phyloP scores from a whole-genome alignment of 129 eudicot species.

The Helianthus annuus region DNA sequence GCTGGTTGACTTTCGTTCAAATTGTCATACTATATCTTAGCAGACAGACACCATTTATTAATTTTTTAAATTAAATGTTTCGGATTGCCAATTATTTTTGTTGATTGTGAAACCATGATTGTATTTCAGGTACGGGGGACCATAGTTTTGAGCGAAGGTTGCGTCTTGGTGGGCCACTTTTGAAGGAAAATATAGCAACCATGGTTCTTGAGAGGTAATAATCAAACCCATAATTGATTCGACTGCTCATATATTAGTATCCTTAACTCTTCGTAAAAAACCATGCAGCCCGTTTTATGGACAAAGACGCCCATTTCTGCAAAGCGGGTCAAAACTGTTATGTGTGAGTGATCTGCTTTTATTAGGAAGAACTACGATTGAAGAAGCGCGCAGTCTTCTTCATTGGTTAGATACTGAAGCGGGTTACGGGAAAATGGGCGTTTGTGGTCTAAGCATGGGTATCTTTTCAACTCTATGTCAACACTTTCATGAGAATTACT shows the following conservation, averaged over 20 bases:
- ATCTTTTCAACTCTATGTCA: slow-evolving; percentile 30
- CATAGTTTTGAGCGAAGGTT: slow-evolving; percentile 90
- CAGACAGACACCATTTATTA: background rate
- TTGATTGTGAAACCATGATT: slow-evolving; percentile 5
- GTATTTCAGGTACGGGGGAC: slow-evolving; percentile 84
- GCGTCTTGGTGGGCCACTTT: slow-evolving; percentile 92
- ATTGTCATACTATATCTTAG: background rate
- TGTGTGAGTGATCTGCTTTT: slow-evolving; percentile 94
- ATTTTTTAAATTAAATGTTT: slow-evolving; percentile 2
- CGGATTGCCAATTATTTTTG: slow-evolving; percentile 2
- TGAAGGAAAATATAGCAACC: slow-evolving; percentile 93
- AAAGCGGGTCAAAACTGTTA: slow-evolving; percentile 82
- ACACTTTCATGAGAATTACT: background rate
- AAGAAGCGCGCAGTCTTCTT: slow-evolving; percentile 89
- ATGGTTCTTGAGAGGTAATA: slow-evolving; percentile 97
- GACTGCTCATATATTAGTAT: background rate
- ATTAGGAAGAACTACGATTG: slow-evolving; percentile 91
- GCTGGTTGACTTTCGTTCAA: background rate
- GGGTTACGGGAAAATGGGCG: slow-evolving; percentile 89
- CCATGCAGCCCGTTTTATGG: slow-evolving; percentile 89
- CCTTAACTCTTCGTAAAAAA: slow-evolving; percentile 9
- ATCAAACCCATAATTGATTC: slow-evolving; percentile 6
- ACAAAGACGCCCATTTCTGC: slow-evolving; percentile 80
- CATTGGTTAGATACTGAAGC: slow-evolving; percentile 82
- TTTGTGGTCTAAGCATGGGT: slow-evolving; percentile 99